Conservation (phyloP, 352 stramenopile species). For the Globisporangium nodosum region DNA sequence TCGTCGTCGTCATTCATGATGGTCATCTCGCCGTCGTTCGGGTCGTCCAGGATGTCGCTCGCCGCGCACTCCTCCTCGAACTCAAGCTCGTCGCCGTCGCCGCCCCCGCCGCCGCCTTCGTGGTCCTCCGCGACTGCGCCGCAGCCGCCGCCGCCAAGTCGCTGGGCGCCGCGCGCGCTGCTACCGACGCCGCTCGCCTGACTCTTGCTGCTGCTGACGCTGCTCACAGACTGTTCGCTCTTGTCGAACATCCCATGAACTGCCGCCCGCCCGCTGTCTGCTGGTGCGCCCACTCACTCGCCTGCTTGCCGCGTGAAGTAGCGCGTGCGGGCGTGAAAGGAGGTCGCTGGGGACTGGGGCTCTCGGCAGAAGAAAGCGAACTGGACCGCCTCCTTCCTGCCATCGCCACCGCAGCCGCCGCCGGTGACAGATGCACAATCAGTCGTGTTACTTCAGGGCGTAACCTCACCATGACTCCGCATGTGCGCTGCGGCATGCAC, state of each 20-base stretch:
- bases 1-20: slow-evolving; percentile 65
- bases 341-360: not conserved
- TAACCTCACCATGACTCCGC: not conserved
- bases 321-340: not conserved
- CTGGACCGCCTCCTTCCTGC: not conserved
- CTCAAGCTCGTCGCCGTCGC: slow-evolving; percentile 9
- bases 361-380: not conserved
- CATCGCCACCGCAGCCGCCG: too few species aligned
- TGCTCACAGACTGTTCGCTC: slow-evolving; percentile 18
- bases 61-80: slow-evolving; percentile 38
- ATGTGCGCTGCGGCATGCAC: too few species aligned
- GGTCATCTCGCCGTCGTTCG: slow-evolving; percentile 44
- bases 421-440: not conserved
- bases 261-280: not conserved
- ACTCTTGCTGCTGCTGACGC: slow-evolving; percentile 10
- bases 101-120: slow-evolving; percentile 1
- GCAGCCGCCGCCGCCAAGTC: slow-evolving; percentile 10
- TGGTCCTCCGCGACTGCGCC: slow-evolving; percentile 16
- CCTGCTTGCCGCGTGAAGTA: not conserved
- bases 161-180: not conserved
- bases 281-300: not conserved
- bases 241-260: slow-evolving; percentile 47
- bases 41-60: slow-evolving; percentile 48
- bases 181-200: not conserved
- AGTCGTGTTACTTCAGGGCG: not conserved